phyloP scores from a whole-genome alignment of 371 early-diverging fungal species.

The Nematocida major region DNA sequence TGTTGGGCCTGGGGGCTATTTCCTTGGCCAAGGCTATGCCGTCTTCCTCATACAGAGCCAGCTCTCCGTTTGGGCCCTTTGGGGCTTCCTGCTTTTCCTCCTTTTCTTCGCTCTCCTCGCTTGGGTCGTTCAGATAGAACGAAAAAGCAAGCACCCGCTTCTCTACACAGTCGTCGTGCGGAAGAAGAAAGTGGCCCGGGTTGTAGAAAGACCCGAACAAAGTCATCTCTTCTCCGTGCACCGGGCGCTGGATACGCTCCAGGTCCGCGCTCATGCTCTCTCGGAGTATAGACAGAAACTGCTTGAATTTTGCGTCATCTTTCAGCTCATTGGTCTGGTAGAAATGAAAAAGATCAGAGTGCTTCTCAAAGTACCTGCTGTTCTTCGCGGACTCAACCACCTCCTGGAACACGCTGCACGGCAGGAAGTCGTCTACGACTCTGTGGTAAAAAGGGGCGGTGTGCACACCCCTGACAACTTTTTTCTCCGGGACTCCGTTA shows the following conservation, averaged over 20 bases:
- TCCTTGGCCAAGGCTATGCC: slow-evolving; percentile 47
- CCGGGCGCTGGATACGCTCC: slow-evolving; percentile 16
- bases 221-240: slow-evolving; percentile 24
- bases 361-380: slow-evolving; percentile 44
- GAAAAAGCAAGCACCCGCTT: slow-evolving; percentile 62
- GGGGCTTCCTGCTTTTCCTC: neutral
- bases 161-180: slow-evolving; percentile 64
- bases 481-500: no score
- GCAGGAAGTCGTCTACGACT: slow-evolving; percentile 47
- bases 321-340: slow-evolving; percentile 62
- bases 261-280: neutral
- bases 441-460: slow-evolving; percentile 36
- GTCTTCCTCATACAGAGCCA: slow-evolving; percentile 60
- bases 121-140: slow-evolving; percentile 60
- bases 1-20: slow-evolving; percentile 56
- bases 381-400: neutral
- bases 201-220: slow-evolving; percentile 63
- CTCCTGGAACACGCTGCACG: slow-evolving; percentile 3
- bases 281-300: slow-evolving; percentile 51
- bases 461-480: neutral
- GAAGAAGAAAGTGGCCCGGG: slow-evolving; percentile 60
- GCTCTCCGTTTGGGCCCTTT: slow-evolving; percentile 37
- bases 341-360: slow-evolving; percentile 63
- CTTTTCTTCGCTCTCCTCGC: neutral
- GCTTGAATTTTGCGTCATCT: slow-evolving; percentile 23